phyloP scores from a whole-genome alignment of 2,329 filamentous ascomycete species.

The Talaromyces sp. region DNA sequence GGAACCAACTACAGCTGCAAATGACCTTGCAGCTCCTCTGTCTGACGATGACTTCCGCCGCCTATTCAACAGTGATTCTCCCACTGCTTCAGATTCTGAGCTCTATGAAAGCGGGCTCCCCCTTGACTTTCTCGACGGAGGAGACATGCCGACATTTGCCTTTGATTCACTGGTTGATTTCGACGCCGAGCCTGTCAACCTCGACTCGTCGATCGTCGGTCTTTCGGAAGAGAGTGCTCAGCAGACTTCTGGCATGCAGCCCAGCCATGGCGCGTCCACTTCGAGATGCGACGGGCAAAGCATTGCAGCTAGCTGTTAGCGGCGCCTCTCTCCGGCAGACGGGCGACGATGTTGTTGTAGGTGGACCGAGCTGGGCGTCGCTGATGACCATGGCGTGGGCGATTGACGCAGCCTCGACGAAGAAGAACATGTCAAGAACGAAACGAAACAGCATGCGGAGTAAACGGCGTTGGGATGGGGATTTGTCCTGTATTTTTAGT shows the following conservation, averaged over 20 bases:
- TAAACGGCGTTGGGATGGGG: background rate
- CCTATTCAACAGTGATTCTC: conserved; percentile 58
- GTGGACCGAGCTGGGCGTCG: conserved; percentile 38
- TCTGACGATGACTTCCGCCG: conserved; percentile 62
- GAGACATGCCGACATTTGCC: conserved; percentile 46
- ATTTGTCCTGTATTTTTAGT: background rate
- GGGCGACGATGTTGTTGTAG: conserved; percentile 27
- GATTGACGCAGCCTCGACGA: conserved; percentile 34
- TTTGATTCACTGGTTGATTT: conserved; percentile 54
- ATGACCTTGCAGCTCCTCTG: conserved; percentile 57
- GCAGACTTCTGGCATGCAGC: conserved; percentile 48
- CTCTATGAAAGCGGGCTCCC: conserved; percentile 71
- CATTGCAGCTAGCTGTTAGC: conserved; percentile 48
- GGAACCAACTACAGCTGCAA: conserved; percentile 47
- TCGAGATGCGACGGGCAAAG: conserved; percentile 49
- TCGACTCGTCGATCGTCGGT: conserved; percentile 41
- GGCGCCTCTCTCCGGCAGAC: conserved; percentile 32
- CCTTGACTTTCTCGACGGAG: conserved; percentile 59
- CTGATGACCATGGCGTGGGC: conserved; percentile 43
- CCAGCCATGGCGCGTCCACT: conserved; percentile 51
- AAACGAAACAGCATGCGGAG: conserved; percentile 31
- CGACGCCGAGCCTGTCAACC: conserved; percentile 45
- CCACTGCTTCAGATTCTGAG: conserved; percentile 67
- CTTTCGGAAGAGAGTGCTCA: conserved; percentile 47
- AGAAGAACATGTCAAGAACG: conserved; percentile 1